phyloP scores from a whole-genome alignment of 2,329 filamentous ascomycete species.

The Claviceps sp. region DNA sequence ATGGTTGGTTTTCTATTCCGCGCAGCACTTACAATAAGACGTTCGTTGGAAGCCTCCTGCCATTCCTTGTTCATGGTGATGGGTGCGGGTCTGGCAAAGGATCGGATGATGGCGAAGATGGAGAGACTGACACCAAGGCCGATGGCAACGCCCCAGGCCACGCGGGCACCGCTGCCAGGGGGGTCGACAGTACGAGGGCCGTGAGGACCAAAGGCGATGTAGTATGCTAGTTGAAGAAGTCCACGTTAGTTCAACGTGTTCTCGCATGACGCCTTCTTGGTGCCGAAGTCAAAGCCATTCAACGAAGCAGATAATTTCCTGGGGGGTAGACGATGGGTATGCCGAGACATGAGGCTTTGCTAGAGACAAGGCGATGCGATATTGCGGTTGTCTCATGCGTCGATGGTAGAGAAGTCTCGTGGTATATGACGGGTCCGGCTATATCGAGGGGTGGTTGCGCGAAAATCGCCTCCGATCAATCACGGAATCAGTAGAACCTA shows the following conservation, averaged over 20 bases:
- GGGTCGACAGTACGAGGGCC: conserved; percentile 75
- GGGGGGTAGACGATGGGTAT: not conserved
- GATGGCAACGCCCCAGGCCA: conserved; percentile 58
- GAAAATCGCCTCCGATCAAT: conserved; percentile 2
- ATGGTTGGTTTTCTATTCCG: not conserved
- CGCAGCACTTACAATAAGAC: conserved; percentile 56
- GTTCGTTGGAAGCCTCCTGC: conserved; percentile 92
- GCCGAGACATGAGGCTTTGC: not conserved
- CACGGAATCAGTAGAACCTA: conserved; percentile 34
- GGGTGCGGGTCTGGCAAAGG: conserved; percentile 59
- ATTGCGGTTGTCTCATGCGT: not conserved
- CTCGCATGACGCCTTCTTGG: not conserved
- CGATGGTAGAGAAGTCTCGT: conserved; percentile 5
- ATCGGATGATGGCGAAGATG: conserved; percentile 60
- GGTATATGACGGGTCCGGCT: conserved; percentile 12
- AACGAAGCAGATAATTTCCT: not conserved
- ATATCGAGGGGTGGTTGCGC: conserved; percentile 22
- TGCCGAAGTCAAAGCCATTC: not conserved
- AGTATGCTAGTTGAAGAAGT: conserved; percentile 62
- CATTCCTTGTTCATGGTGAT: conserved; percentile 93
- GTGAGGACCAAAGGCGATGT: conserved; percentile 95
- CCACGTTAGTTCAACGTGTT: conserved; percentile 18
- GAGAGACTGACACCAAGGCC: conserved; percentile 53
- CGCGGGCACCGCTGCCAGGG: conserved; percentile 70
- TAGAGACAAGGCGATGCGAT: not conserved